Base-by-base conservation (phyloP, 441 rosid genomes). In the Croton laevigatus region DNA sequence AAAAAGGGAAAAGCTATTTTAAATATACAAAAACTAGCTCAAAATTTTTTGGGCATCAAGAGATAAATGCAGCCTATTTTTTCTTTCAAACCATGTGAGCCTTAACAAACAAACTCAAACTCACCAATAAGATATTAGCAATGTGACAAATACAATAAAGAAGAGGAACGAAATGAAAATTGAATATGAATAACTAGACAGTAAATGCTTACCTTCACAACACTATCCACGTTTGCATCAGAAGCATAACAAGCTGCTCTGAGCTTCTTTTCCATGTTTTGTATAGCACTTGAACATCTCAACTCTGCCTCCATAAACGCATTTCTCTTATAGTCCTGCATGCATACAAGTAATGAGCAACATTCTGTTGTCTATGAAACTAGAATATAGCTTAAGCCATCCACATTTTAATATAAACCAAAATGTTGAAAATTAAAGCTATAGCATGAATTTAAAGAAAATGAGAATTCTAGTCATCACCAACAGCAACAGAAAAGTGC, bases 191-290 rank as follows among this genome's bases (percentile, higher is more conserved):
- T 11, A 61, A 17, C 22, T 19, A n/a, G 12, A 53, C 3, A 8
- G 34, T 34, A 27, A 66, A 22, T 38, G 65, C 82, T 69, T 78
- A 93, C 99, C 93, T 91, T 93, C 52, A 91, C 87, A 75, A 91
- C 82, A 72, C 81, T 90, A 73, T 93, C 97, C 73, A 91, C 74
- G 79, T 74, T 89, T 38, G 93, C 90, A 84, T 87, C 88, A 66
- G 91, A 83, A 78, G 95, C 83, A 84, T 91, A 91, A 75, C 99
- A 96, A 78, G 98, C 98, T 70, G 96, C 86, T 79, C 99, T 86
- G 76, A 96, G 82, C 74, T 87, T 91, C 86, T 85, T 91, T 77
- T 90, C 99, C 99, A 96, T 93, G 65, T 87, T 86, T 76, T 85
- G 98, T 59, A 91, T 79, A 58, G 88, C 65, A 77, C 76, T 88